Evolutionary conservation across 179 eudicot species (phyloP), one percentile per base, ranked within the genome.

Genomic region (Nepenthes alata): DNA sequence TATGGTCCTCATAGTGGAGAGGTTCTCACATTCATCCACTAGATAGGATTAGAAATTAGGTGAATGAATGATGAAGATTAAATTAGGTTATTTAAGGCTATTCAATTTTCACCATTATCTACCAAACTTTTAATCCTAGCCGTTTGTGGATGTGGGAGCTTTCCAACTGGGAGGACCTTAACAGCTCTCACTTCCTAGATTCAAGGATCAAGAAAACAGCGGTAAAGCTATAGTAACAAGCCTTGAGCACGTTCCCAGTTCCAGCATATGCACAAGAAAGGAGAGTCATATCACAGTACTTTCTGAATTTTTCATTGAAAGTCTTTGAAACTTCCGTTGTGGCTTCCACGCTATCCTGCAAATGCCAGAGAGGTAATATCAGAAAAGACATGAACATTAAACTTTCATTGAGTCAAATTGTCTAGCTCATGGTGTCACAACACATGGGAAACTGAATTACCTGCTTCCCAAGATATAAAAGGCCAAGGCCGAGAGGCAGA

Each of bases 201-300:
- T 4, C 45, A 25, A 25, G 25, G 25, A 0, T 25, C 45, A 4
- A 4, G 35, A 55, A 9, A 64, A 6, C 55, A 12, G 16, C 1
- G 67, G 56, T 61, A 34, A 14, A 9, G 11, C 25, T 0, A 25
- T 25, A 25, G 25, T 48, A 39, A 52, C 62, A 13, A 52, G 89
- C 98, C 98, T 89, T 91, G 8, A 91, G 86, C 58, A 91, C 98
- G 66, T 91, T 85, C 60, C 98, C 98, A 3, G 96, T 91, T 69
- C 98, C 98, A 69, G 98, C 98, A 77, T 91, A 91, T 57, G 98
- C 98, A 85, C 98, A 91, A 55, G 98, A 86, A 59, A 86, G 85
- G 60, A 91, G 80, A 60, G 95, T 89, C 90, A 91, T 83, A 65
- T 91, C 96, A 73, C 95, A 89, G 66, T 89, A 79, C 62, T 89